These are phyloP conservation scores for Medicago truncatula DNA, from an alignment of 306 rosid genomes.

Conservation along the genomic window DNA sequence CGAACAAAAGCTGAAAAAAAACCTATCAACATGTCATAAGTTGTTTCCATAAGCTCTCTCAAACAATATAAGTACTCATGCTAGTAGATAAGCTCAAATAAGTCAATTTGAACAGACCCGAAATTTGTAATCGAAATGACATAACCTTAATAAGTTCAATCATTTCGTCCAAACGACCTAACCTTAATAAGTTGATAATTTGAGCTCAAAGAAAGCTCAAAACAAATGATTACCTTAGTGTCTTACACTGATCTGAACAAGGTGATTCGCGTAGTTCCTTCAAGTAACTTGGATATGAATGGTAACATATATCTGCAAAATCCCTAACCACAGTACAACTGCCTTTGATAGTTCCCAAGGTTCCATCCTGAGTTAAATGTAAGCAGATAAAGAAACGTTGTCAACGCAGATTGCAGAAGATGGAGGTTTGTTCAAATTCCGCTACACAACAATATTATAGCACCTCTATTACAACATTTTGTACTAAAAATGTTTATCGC, in stretches of 20 bases:
- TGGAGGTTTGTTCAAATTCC: neutral
- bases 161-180: neutral
- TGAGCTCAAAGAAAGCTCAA: neutral
- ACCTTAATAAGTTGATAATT: neutral
- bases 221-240: slow-evolving; percentile 57
- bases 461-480: neutral
- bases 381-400: neutral
- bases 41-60: neutral
- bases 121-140: too few species aligned
- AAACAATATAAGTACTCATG: too few species aligned
- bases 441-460: neutral
- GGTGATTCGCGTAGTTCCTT: slow-evolving; percentile 76
- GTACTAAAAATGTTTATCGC: neutral
- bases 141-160: too few species aligned
- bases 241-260: slow-evolving; percentile 54
- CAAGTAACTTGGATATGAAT: slow-evolving; percentile 74
- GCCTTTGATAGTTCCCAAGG: slow-evolving; percentile 81
- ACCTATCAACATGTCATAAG: neutral
- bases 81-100: too few species aligned
- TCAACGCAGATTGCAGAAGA: neutral
- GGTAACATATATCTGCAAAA: slow-evolving; percentile 79
- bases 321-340: slow-evolving; percentile 89
- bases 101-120: too few species aligned
- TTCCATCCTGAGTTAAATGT: slow-evolving; percentile 68
- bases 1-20: neutral